Evolutionary conservation across 1,139 yeast species (phyloP).

Genomic region (Fermentozyma sake): DNA sequence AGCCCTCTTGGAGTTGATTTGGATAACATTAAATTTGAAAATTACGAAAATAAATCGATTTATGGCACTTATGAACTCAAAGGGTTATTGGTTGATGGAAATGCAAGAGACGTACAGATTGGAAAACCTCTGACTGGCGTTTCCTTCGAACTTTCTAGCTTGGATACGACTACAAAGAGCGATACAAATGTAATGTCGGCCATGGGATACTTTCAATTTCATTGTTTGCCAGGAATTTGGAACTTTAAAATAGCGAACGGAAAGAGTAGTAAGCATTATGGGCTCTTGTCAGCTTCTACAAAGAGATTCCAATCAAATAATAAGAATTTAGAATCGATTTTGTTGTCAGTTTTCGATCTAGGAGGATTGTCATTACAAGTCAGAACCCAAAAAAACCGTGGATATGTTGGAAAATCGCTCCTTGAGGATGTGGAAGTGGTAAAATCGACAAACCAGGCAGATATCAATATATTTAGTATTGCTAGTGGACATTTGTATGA

Average conservation of each 20-base stretch:
- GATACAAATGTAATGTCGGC: conserved; percentile 72
- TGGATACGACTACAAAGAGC: conserved; percentile 13
- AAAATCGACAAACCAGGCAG: conserved; percentile 37
- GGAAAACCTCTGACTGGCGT: conserved; percentile 49
- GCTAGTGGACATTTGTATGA: conserved; percentile 82
- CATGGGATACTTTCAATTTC: conserved; percentile 72
- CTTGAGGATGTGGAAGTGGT: conserved; percentile 1
- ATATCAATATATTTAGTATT: conserved; percentile 76
- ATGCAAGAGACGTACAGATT: conserved; percentile 43
- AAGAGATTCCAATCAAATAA: conserved; percentile 25
- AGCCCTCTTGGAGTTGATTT: conserved; percentile 46
- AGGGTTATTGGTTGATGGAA: conserved; percentile 65
- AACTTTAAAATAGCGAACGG: conserved; percentile 41
- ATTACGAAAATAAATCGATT: conserved; percentile 14
- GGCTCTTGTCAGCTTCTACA: conserved; percentile 34
- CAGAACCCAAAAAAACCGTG: conserved; percentile 26
- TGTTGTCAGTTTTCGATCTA: conserved; percentile 32
- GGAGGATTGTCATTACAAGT: conserved; percentile 38
- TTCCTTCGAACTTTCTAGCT: conserved; percentile 34
- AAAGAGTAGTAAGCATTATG: conserved; percentile 33
- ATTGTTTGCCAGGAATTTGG: conserved; percentile 68
- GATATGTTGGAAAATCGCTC: conserved; percentile 23
- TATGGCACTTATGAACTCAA: conserved; percentile 29
- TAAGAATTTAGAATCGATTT: conserved; percentile 12
- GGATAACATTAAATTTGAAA: conserved; percentile 50